phyloP scores from a whole-genome alignment of 2,329 filamentous ascomycete genomes.

The Spiromastix sp. region DNA sequence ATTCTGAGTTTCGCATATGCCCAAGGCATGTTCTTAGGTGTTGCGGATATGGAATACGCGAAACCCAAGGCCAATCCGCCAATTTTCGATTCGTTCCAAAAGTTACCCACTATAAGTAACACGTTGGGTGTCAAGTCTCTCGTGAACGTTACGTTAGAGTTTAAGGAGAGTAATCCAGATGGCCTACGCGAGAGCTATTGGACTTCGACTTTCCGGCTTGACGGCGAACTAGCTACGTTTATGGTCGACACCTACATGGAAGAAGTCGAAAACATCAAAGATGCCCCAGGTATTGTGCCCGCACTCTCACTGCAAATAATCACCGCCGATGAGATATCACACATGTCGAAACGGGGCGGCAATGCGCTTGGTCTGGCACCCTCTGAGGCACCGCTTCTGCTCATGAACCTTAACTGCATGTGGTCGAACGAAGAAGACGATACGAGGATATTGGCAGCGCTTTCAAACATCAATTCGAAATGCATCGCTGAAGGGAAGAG shows the following conservation, averaged over 20 bases:
- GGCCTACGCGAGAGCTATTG: constrained; percentile 25
- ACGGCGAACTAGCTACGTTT: constrained; percentile 19
- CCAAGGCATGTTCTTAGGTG: constrained; percentile 18
- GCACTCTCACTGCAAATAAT: constrained; percentile 25
- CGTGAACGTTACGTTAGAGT: constrained; percentile 24
- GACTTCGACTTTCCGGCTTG: constrained; percentile 22
- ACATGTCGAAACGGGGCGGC: constrained; percentile 22
- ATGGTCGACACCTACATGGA: constrained; percentile 17
- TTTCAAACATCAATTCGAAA: constrained; percentile 18
- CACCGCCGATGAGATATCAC: constrained; percentile 19
- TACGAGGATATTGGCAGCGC: constrained; percentile 15
- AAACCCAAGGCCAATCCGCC: constrained; percentile 21
- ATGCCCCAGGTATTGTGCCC: constrained; percentile 14
- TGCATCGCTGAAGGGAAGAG: constrained; percentile 20
- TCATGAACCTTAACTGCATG: constrained; percentile 20
- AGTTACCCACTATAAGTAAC: constrained; percentile 16
- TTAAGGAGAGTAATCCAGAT: constrained; percentile 23
- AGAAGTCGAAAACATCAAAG: constrained; percentile 12
- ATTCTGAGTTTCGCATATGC: constrained; percentile 23
- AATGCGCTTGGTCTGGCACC: constrained; percentile 26
- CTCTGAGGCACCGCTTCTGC: constrained; percentile 14
- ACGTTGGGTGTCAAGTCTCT: constrained; percentile 20
- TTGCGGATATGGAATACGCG: constrained; percentile 28
- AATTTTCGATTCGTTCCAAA: constrained; percentile 21
- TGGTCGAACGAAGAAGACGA: constrained; percentile 26